phyloP scores from a whole-genome alignment of 1,139 yeast genomes.

The Suhomyces anneliseae region DNA sequence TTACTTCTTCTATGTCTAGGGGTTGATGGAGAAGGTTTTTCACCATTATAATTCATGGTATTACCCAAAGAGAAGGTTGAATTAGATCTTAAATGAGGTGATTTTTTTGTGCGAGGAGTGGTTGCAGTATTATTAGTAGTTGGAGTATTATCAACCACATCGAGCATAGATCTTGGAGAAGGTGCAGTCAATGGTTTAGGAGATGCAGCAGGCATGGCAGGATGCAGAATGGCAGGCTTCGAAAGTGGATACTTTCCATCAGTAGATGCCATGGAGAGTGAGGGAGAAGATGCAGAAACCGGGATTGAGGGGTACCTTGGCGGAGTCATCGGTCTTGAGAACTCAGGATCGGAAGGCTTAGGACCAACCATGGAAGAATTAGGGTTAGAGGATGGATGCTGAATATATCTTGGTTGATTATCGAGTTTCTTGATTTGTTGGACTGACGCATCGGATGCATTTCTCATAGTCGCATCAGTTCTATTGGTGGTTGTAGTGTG shows the following conservation, averaged over 20 bases:
- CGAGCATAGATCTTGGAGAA: slow-evolving; percentile 5
- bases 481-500: slow-evolving; percentile 1
- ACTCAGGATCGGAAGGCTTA: not conserved
- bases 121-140: not conserved
- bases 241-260: slow-evolving; percentile 8
- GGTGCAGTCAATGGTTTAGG: slow-evolving; percentile 2
- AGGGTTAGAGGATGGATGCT: slow-evolving; percentile 1
- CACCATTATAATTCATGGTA: not conserved
- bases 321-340: slow-evolving; percentile 3
- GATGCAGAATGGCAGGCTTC: slow-evolving; percentile 10
- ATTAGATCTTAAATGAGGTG: slow-evolving; percentile 32
- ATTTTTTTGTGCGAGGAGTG: slow-evolving; percentile 1
- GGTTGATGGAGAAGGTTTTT: not conserved
- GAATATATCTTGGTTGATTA: not conserved
- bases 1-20: slow-evolving; percentile 28
- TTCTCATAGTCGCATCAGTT: slow-evolving; percentile 7
- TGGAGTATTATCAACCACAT: not conserved
- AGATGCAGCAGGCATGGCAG: not conserved
- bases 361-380: not conserved
- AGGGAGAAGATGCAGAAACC: slow-evolving; percentile 13
- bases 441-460: slow-evolving; percentile 1
- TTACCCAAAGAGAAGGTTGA: slow-evolving; percentile 27
- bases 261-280: slow-evolving; percentile 8
- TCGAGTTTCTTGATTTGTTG: not conserved
- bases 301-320: slow-evolving; percentile 4